Evolutionary conservation across 352 stramenopile genomes (phyloP).

Genomic region (Pythium guiyangense): DNA sequence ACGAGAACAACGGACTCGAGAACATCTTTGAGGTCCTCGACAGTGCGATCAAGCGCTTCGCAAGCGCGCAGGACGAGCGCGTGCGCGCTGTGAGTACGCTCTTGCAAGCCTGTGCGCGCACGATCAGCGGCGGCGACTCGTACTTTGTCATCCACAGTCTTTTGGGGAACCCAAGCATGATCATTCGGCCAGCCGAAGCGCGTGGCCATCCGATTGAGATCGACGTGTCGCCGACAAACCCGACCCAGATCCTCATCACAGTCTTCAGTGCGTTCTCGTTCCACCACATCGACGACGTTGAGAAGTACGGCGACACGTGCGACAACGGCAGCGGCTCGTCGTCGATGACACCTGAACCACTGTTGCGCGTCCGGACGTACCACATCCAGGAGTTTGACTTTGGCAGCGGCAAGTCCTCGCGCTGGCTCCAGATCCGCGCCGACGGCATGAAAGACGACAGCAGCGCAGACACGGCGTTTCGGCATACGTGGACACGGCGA

Average conservation of each 20-base stretch:
- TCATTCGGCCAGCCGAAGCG: slow-evolving; percentile 68
- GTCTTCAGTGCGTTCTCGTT: slow-evolving; percentile 78
- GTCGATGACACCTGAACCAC: slow-evolving; percentile 43
- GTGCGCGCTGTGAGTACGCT: slow-evolving; percentile 64
- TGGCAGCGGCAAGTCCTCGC: slow-evolving; percentile 54
- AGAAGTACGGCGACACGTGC: slow-evolving; percentile 47
- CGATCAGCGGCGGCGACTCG: slow-evolving; percentile 73
- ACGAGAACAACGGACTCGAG: slow-evolving; percentile 60
- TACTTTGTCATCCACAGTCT: slow-evolving; percentile 79
- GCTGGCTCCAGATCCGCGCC: slow-evolving; percentile 55
- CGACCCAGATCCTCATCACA: slow-evolving; percentile 66
- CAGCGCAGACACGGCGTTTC: slow-evolving; percentile 13
- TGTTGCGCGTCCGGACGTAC: slow-evolving; percentile 59
- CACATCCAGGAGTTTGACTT: slow-evolving; percentile 85
- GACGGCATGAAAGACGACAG: slow-evolving; percentile 54
- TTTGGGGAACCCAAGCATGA: slow-evolving; percentile 63
- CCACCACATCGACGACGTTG: slow-evolving; percentile 73
- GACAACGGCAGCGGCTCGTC: slow-evolving; percentile 18
- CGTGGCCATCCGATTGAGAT: slow-evolving; percentile 71
- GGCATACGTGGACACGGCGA: slow-evolving; percentile 15
- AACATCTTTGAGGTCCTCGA: slow-evolving; percentile 83
- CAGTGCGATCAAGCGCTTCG: slow-evolving; percentile 63
- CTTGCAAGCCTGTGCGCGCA: slow-evolving; percentile 66
- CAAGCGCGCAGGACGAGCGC: slow-evolving; percentile 51
- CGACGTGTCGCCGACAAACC: slow-evolving; percentile 47